Percentiles rank a stretch among this genome's conserved stretches.
Conservation (phyloP, 768 basidiomycete species). For the Lyophyllum shimeji region DNA sequence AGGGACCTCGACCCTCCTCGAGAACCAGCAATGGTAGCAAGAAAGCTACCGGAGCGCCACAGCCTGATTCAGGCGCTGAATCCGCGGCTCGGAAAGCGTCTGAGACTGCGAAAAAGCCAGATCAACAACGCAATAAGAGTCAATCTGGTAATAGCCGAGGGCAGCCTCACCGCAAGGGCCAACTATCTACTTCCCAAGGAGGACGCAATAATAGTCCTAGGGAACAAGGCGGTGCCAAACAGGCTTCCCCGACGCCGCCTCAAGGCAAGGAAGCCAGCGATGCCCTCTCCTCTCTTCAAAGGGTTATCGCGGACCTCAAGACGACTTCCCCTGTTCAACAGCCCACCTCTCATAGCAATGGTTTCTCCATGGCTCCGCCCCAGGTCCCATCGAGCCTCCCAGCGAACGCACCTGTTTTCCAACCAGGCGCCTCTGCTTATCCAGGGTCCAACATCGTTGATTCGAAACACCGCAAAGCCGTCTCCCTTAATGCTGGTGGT, state of each 20-base stretch:
- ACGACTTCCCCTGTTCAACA: slow-evolving; percentile 68
- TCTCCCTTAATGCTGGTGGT: slow-evolving; percentile 62
- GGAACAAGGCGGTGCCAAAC: slow-evolving; percentile 44
- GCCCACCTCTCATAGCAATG: slow-evolving; percentile 43
- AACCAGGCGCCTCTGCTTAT: slow-evolving; percentile 63
- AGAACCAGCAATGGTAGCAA: slow-evolving; percentile 65
- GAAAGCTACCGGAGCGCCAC: slow-evolving; percentile 35
- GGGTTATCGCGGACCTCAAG: slow-evolving; percentile 93
- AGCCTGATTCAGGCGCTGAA: slow-evolving; percentile 72
- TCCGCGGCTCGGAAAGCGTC: slow-evolving; percentile 59
- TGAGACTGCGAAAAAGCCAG: slow-evolving; percentile 55
- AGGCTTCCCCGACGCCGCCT: slow-evolving; percentile 45
- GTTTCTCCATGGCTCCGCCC: slow-evolving; percentile 45
- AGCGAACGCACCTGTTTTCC: slow-evolving; percentile 70
- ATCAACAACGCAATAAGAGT: slow-evolving; percentile 53
- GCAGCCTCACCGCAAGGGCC: slow-evolving; percentile 53
- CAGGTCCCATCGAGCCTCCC: slow-evolving; percentile 56
- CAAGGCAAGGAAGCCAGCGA: slow-evolving; percentile 68
- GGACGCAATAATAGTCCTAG: slow-evolving; percentile 42
- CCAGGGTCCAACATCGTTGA: slow-evolving; percentile 48
- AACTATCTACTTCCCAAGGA: slow-evolving; percentile 58
- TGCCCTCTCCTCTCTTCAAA: slow-evolving; percentile 84
- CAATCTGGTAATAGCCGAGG: slow-evolving; percentile 48
- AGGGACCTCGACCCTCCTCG: slow-evolving; percentile 61
- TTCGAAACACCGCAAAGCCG: slow-evolving; percentile 80